Evolutionary conservation across 1,284 basidiomycete genomes (phyloP).

Genomic region (Ustilago cynodontis): DNA sequence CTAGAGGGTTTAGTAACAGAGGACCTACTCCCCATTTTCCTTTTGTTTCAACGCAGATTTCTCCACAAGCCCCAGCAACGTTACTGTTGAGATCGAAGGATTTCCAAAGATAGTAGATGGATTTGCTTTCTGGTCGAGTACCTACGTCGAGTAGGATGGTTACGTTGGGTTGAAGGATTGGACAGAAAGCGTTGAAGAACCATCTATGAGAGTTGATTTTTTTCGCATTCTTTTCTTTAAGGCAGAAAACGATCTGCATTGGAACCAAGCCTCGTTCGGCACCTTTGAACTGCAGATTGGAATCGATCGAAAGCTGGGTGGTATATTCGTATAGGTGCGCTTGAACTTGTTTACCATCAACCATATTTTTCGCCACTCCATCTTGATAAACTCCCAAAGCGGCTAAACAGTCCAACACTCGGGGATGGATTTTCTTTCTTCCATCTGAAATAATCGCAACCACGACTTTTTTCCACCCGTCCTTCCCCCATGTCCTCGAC

Average conservation of each 20-base stretch:
- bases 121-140: conserved; percentile 95
- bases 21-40: conserved; percentile 74
- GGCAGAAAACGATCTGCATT: conserved; percentile 71
- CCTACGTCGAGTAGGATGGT: conserved; percentile 93
- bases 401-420: conserved; percentile 86
- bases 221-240: conserved; percentile 69
- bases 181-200: conserved; percentile 68
- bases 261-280: conserved; percentile 81
- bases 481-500: conserved; percentile 93
- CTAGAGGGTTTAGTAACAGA: conserved; percentile 91
- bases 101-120: conserved; percentile 97
- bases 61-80: conserved; percentile 92
- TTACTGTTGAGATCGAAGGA: conserved; percentile 81
- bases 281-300: conserved; percentile 90
- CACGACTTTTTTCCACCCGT: conserved; percentile 90
- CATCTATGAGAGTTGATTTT: conserved; percentile 84
- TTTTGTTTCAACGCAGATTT: conserved; percentile 68
- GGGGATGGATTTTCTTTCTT: conserved; percentile 88
- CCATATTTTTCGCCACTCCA: conserved; percentile 87
- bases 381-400: conserved; percentile 75
- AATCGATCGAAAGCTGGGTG: conserved; percentile 87
- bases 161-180: conserved; percentile 80
- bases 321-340: conserved; percentile 97
- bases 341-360: conserved; percentile 87
- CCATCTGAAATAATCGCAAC: conserved; percentile 88